Percentiles rank a stretch among this genome's conserved stretches.
Conservation (phyloP, 208 protist species). For the Trypanosoma lewisi region DNA sequence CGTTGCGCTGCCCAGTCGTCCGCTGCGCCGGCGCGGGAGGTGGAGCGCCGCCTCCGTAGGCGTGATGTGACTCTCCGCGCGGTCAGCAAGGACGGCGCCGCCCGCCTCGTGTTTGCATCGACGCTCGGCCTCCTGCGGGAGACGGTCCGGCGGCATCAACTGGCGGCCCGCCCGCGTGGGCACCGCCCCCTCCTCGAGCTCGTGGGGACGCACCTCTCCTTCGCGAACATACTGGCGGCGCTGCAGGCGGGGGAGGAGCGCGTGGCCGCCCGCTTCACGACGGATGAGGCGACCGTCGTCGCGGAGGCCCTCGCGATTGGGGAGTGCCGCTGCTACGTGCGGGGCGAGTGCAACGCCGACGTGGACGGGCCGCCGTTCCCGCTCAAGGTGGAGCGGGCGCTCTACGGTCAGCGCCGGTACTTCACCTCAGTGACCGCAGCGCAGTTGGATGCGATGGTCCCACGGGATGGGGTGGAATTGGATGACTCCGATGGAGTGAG, state of each 20-base stretch:
- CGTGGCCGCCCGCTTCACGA: conserved; percentile 50
- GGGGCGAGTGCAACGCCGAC: conserved; percentile 34
- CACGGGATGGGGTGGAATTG: background rate
- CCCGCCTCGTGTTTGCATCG: conserved; percentile 52
- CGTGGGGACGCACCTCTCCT: conserved; percentile 61
- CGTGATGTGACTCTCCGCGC: conserved; percentile 70
- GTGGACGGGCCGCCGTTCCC: conserved; percentile 33
- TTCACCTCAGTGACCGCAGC: conserved; percentile 66
- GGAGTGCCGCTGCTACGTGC: conserved; percentile 64
- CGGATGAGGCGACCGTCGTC: conserved; percentile 52
- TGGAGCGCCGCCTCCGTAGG: conserved; percentile 31
- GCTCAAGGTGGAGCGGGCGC: conserved; percentile 38
- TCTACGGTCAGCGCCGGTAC: conserved; percentile 45
- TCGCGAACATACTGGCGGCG: conserved; percentile 66
- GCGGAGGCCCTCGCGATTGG: conserved; percentile 70
- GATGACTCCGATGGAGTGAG: background rate
- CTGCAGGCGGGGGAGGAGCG: conserved; percentile 72
- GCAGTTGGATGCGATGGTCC: conserved; percentile 34
- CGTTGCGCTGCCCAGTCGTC: background rate
- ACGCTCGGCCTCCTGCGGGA: conserved; percentile 48
- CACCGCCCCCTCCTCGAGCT: conserved; percentile 49
- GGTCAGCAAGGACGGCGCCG: conserved; percentile 35
- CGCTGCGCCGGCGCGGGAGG: background rate
- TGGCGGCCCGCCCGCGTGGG: conserved; percentile 31
- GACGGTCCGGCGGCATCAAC: conserved; percentile 52